Base-by-base conservation (phyloP, 1,284 basidiomycete genomes). In the Tremellales sp. region DNA sequence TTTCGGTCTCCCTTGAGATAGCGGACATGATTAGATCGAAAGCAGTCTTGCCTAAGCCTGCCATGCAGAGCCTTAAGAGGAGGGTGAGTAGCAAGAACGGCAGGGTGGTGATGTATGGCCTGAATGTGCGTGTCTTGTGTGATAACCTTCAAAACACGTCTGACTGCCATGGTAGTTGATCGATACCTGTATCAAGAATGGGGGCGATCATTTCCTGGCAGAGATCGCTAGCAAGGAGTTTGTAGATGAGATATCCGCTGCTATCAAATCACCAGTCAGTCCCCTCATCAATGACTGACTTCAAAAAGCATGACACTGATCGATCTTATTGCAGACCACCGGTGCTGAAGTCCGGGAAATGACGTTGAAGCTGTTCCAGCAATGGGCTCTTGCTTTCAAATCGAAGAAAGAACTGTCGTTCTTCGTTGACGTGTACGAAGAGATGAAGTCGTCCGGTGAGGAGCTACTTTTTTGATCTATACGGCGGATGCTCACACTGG, bases 111-210 rank as follows among this genome's bases (percentile, higher is more conserved):
- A 78, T 95, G 38, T 78, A 94, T 47, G 83, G 89, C 13, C 79
- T 97, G 19, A 79, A 82, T 8, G 91, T 94, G 68, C 65, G 86
- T 78, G n/a, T 8, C 22, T 22, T 13, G 7, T 28, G n/a, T 35
- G 50, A 55, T 3, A 57, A 54, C 25, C 40, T 57, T 34, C 26
- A 18, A 28, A 3, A 13, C 12, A 35, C 12, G 16, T 18, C 44
- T 50, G 43, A 52, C 45, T 51, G n/a, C 18, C 45, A 24, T 29
- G 28, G 14, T 56, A 92, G 87, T 77, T 97, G 41, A 84, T 88
- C 42, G 95, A 98, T 73, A 80, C 86, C 10, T 95, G 91, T 62
- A 82, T 98, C 73, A 99, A 99, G 83, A 99, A 99, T 64, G 91
- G 91, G 9, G 95, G 95, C 0, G 91, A 97, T 58, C 82, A 84